Evolutionary conservation across 1,284 basidiomycete genomes (phyloP), one percentile per base, ranked within the genome.

Genomic region (Fomitopsis palustris): DNA sequence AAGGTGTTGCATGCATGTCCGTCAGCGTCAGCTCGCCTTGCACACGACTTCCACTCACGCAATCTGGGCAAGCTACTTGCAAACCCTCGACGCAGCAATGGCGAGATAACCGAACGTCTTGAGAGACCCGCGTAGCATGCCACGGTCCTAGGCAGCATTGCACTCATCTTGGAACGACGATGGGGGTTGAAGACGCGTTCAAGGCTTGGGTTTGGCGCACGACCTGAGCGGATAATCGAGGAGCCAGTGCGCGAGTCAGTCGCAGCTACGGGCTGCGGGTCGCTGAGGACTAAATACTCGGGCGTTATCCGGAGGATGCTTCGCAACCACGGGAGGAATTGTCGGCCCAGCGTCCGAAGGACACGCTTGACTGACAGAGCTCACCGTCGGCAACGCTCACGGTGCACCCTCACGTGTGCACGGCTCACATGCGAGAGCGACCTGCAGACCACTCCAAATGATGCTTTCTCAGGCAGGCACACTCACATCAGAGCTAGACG

Each of bases 1-100:
- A 25, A 52, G 37, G 25, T 14, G 21, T n/a, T n/a, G n/a, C n/a
- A n/a, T 27, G 21, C 35, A 47, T 35, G 39, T 2, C 56, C 14
- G 58, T 59, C 43, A 59, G 57, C 42, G 43, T 17, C 45, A 25
- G 31, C 38, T 25, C 21, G 39, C 25, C 10, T 52, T n/a, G 17
- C 27, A 37, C 29, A 53, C 21, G 27, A 42, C 25, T 14, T 17
- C 29, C 4, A 70, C 72, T 71, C 69, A 74, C 72, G 69, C 63
- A 69, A 60, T 39, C 67, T 67, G 52, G 63, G 39, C 27, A 65
- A 55, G 59, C 61, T 73, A 59, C 62, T 72, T 19, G 71, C 68
- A 51, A 74, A 74, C 2, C 69, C 71, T 58, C 72, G 63, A 35
- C 63, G 58, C 31, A 64, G 52, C 19, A 54, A 25, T 21, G 42